Conservation (phyloP, 169 alveolate species). For the Cryptosporidium ryanae region DNA sequence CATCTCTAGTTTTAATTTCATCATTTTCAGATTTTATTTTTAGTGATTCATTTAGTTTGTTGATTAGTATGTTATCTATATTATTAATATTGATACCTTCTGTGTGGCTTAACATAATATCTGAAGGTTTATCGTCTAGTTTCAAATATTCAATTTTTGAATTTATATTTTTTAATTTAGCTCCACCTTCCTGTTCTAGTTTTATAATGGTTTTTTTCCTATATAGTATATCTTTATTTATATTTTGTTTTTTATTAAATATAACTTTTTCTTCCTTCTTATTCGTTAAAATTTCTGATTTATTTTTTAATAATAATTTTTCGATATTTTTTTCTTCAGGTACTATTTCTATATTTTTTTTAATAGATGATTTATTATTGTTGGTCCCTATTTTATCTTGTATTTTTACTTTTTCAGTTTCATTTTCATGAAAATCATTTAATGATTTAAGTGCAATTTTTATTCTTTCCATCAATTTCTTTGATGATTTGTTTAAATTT, state of each 20-base stretch:
- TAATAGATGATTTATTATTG: not conserved
- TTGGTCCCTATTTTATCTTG: not conserved
- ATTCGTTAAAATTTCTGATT: not conserved
- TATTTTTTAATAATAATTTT: not conserved
- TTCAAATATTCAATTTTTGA: no score
- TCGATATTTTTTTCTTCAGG: not conserved
- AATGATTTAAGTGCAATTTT: conserved; percentile 26
- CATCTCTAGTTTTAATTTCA: no score
- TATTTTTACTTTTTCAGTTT: not conserved
- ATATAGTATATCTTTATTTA: conserved; percentile 1
- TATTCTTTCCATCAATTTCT: conserved; percentile 25
- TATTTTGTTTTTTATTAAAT: conserved; percentile 8
- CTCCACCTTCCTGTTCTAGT: conserved; percentile 1
- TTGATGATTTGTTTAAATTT: conserved; percentile 16
- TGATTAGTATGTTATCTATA: no score
- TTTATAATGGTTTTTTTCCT: not conserved
- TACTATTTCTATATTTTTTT: not conserved
- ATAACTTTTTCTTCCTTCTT: not conserved
- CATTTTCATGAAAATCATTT: conserved; percentile 14
- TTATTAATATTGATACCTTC: no score
- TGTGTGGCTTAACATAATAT: no score
- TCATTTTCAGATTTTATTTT: no score
- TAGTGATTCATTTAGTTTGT: no score
- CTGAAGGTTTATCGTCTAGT: no score
- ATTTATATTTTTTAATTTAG: not conserved